Percentiles rank a stretch among this genome's conserved stretches.
These are phyloP conservation scores for Peronospora farinosa DNA, from an alignment of 352 stramenopile genomes.

Conservation along the genomic window DNA sequence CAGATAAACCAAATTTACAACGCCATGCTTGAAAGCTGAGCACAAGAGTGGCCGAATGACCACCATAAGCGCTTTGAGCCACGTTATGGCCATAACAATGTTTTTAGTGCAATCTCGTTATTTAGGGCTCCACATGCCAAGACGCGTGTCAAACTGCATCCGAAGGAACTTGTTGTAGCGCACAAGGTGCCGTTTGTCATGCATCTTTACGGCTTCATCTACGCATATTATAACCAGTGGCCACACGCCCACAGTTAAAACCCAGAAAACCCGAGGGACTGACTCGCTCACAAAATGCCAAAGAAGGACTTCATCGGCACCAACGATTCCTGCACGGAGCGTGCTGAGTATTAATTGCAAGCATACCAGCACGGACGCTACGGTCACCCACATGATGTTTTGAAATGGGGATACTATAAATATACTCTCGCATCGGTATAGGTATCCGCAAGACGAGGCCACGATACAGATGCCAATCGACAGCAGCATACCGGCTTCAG, in stretches of 20 bases:
- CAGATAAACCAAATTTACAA: no score
- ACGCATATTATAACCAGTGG: conserved; percentile 49
- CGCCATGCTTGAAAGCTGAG: no score
- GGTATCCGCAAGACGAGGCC: conserved; percentile 61
- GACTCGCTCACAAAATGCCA: conserved; percentile 39
- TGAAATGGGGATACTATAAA: conserved; percentile 57
- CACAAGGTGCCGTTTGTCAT: conserved; percentile 67
- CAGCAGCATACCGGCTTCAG: conserved; percentile 70
- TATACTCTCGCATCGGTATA: conserved; percentile 75
- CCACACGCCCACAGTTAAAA: conserved; percentile 42
- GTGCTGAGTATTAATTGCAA: conserved; percentile 46
- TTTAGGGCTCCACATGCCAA: conserved; percentile 87
- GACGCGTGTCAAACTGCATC: conserved; percentile 85
- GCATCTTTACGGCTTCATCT: conserved; percentile 66
- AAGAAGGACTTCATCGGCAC: conserved; percentile 44
- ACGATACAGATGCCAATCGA: conserved; percentile 61
- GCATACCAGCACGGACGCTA: conserved; percentile 31
- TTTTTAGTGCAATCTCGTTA: conserved; percentile 19
- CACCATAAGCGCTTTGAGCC: no score
- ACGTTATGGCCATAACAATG: not conserved
- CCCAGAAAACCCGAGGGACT: conserved; percentile 64
- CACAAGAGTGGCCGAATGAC: no score
- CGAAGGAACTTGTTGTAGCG: conserved; percentile 82
- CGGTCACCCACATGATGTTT: conserved; percentile 61
- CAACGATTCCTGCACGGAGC: conserved; percentile 38